Base-by-base conservation (phyloP, 164 flowering plant species). In the Liquidambar formosana region DNA sequence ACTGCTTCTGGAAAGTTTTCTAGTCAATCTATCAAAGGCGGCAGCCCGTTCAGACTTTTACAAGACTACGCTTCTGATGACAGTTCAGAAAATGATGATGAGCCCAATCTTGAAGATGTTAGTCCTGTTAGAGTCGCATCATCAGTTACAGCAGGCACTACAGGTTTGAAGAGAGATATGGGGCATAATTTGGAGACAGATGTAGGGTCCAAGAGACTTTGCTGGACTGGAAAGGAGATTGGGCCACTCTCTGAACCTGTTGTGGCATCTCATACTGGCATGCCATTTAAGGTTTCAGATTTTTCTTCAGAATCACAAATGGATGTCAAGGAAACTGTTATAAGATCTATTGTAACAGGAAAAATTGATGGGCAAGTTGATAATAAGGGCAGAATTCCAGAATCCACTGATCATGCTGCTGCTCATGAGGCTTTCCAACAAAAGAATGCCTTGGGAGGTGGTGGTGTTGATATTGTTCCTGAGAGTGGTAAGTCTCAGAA, bases 31-130 rank as follows among this genome's bases (percentile, higher is more conserved):
- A 45, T 66, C 19, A 64, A 66, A 76, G 73, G 56, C 62, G 76
- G 79, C 58, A 85, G 84, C 70, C 84, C 94, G 14, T 77, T 91
- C 63, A 85, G 75, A 77, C 89, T 85, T 57, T 19, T 88, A 25
- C 84, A 84, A 74, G 82, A 71, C 63, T 90, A 90, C 84, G 83
- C 90, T 47, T 89, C 94, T 64, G 92, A 89, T 76, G 88, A 84
- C 64, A 75, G 77, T 75, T 69, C 73, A 33, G 92, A 82, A 38
- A 80, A 77, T 75, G 82, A 75, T 61, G 74, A 72, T 26, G 82
- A 75, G 38, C 63, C 74, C 11, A 51, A 41, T 64, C 56, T 25
- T 63, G 74, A 81, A 67, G 71, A 79, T 65, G 74, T 43, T 51
- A 70, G 53, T 45, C 76, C 76, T 49, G 58, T 46, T 28, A 67